Conservation (phyloP, 2,329 filamentous ascomycete genomes). For the Claviceps humidiphila region DNA sequence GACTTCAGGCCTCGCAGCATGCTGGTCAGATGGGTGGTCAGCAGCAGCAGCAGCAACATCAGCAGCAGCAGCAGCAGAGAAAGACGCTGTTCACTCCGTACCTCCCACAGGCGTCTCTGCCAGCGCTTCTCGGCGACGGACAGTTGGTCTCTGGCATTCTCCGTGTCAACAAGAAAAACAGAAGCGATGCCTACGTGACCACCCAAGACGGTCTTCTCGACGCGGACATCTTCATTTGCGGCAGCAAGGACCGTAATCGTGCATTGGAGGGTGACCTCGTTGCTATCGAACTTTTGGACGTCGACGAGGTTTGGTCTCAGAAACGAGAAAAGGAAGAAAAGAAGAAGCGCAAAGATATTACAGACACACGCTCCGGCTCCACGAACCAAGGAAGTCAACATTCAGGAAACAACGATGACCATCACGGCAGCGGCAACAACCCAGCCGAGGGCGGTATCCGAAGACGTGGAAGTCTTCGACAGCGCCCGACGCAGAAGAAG, state of each 20-base stretch:
- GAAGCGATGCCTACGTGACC: constrained; percentile 94
- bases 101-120: constrained; percentile 83
- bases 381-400: constrained; percentile 59
- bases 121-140: constrained; percentile 78
- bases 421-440: constrained; percentile 47
- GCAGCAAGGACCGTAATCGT: constrained; percentile 96
- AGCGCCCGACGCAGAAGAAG: constrained; percentile 98
- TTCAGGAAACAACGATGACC: constrained; percentile 46
- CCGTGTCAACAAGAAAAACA: constrained; percentile 98
- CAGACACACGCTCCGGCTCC: constrained; percentile 70
- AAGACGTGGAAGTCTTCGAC: constrained; percentile 84
- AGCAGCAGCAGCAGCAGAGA: constrained; percentile 64
- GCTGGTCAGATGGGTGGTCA: constrained; percentile 51
- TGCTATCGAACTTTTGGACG: constrained; percentile 88
- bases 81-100: constrained; percentile 99
- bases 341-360: constrained; percentile 99
- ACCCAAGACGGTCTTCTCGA: constrained; percentile 78
- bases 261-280: constrained; percentile 93
- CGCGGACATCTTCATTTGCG: constrained; percentile 98
- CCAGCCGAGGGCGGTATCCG: constrained; percentile 73
- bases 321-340: constrained; percentile 99
- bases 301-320: constrained; percentile 96
- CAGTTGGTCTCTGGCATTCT: constrained; percentile 94
- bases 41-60: constrained; percentile 36
- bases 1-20: constrained; percentile 58